Evolutionary conservation across 169 alveolate species (phyloP), one percentile per base, ranked within the genome.

Genomic region (Plasmodium gonderi): DNA sequence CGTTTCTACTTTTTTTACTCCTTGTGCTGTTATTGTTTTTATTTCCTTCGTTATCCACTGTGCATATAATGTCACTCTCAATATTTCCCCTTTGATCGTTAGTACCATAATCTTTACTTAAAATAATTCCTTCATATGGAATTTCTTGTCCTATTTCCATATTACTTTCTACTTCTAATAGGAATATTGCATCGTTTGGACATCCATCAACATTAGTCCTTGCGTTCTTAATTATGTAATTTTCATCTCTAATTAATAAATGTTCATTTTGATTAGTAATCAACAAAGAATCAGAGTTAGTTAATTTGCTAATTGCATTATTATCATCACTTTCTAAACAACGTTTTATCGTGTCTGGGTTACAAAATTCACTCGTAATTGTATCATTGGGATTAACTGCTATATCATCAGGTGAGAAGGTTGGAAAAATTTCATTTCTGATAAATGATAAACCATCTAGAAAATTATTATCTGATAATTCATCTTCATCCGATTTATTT

Each of bases 401-500:
- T 64, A 60, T 49, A n/a, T 65, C 47, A n/a, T 69, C 47, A 26
- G 51, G 44, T 14, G 79, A 40, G n/a, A 44, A 68, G 7, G 80
- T 67, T 5, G 81, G 72, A 44, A 20, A 29, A 5, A 14, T 26
- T 47, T 68, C 91, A 81, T 81, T 44, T 17, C 75, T 67, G 11
- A 23, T 38, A 3, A 8, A 31, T 26, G 38, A 17, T 33, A 45
- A 65, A 5, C 17, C 80, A 11, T n/a, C 8, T 11, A 36, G 29
- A 36, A 45, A n/a, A 23, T 81, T 47, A 8, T 17, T 11, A 42
- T 81, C 80, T 29, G 33, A 81, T 31, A 68, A 45, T 42, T 81
- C 92, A 26, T 83, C 79, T 17, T 69, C 74, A 31, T 69, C 64
- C 33, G 67, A 47, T 72, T 83, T 83, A 83, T 8, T 51, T 72